Base-by-base conservation (phyloP, 1,284 basidiomycete species). In the Ganoderma lingzhi region DNA sequence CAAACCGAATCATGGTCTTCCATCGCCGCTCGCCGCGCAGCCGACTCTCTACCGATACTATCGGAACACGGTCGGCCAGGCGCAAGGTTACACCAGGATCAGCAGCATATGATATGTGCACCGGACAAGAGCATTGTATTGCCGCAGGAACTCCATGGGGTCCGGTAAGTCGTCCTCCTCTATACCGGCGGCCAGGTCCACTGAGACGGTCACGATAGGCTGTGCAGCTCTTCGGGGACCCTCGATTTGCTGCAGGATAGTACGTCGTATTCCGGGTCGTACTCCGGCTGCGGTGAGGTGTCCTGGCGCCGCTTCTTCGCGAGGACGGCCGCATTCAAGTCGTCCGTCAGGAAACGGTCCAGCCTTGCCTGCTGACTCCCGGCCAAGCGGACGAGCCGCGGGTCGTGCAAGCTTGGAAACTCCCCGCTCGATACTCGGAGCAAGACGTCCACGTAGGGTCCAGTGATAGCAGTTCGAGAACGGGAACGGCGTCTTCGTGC, bases 401-500 rank as follows among this genome's bases (percentile, higher is more conserved):
- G 35, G 35, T 35, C 35, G 35, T 35, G 4, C 35, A 35, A 35
- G 35, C 53, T 14, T 5, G 56, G 35, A 58, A 17, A 58, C 19
- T 35, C 35, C 14, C 35, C 56, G 4, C 4, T 58, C 15, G 19
- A 14, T 37, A 71, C n/a, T 3, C 67, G 59, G 9, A 64, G 53
- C 30, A 32, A 37, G 30, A 55, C 37, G 53, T 64, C 64, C 14
- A 28, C 2, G 4, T 62, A 42, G 32, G 32, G 45, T 17, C 69
- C 69, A 70, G 59, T 70, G 69, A 17, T 70, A 70, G 51, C 69
- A 70, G 53, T 67, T 64, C 9, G 10, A 3, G 42, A 67, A 70
- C 17, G 69, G 69, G 15, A 70, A 70, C 1, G 62, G 53, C 3
- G 48, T 35, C 51, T 41, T 28, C 8, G 69, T 64, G 23, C 23